Conservation (phyloP, 805 yeast genomes). For the Wickerhamomyces subpelliculosus region DNA sequence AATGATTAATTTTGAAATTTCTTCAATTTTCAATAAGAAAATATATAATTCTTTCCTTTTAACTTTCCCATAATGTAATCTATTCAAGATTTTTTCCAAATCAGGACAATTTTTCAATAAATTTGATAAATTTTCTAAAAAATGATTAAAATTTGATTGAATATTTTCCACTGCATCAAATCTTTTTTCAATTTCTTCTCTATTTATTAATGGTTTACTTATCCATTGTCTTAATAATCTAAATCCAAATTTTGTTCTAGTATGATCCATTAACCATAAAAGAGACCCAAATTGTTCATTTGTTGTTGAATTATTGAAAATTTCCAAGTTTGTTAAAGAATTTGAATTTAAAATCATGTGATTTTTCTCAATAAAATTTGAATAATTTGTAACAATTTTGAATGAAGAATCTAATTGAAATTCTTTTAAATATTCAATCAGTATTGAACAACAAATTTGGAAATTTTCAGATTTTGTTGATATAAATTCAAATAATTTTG, state of each 20-base stretch:
- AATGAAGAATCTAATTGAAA: constrained; percentile 58
- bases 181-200: constrained; percentile 50
- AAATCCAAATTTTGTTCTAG: constrained; percentile 71
- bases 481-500: constrained; percentile 23
- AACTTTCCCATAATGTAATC: constrained; percentile 53
- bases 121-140: constrained; percentile 30
- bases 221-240: constrained; percentile 69
- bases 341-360: constrained; percentile 55
- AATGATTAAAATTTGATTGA: constrained; percentile 29
- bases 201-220: constrained; percentile 56
- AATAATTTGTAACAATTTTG: constrained; percentile 41
- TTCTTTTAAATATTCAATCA: constrained; percentile 50
- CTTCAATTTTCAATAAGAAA: constrained; percentile 37
- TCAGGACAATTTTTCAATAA: constrained; percentile 40
- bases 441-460: constrained; percentile 35
- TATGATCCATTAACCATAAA: constrained; percentile 74
- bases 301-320: constrained; percentile 61
- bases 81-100: constrained; percentile 48
- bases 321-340: constrained; percentile 66
- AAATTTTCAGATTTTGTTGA: constrained; percentile 14
- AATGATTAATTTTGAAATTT: constrained; percentile 23
- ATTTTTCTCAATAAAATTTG: constrained; percentile 39
- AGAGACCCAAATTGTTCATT: constrained; percentile 57
- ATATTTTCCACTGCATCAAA: constrained; percentile 52
- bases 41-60: constrained; percentile 53